These are phyloP conservation scores for Pythium rishiriense DNA, from an alignment of 352 stramenopile genomes.

Conservation along the genomic window DNA sequence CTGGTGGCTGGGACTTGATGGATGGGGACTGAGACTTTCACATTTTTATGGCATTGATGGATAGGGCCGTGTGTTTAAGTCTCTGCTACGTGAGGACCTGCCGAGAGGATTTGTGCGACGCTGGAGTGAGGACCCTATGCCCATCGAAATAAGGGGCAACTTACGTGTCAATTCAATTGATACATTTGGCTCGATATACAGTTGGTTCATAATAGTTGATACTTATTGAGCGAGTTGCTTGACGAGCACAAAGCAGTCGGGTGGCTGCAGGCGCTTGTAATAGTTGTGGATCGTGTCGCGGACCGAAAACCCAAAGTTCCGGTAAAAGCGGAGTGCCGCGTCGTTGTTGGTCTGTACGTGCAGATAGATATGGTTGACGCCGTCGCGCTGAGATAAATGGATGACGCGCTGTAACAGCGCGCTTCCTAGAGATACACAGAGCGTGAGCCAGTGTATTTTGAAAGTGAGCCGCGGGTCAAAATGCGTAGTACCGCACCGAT, in stretches of 20 bases:
- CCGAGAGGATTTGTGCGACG: no score
- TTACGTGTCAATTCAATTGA: no score
- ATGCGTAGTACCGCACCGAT: conserved; percentile 56
- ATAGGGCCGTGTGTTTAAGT: no score
- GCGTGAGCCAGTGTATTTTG: neutral
- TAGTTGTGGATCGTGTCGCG: conserved; percentile 92
- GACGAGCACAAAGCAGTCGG: conserved; percentile 91
- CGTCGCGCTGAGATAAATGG: conserved; percentile 33
- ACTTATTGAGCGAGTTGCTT: conserved; percentile 44
- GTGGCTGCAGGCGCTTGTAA: conserved; percentile 93
- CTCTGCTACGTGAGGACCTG: no score
- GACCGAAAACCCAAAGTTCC: conserved; percentile 82
- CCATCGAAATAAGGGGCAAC: no score
- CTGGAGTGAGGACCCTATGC: no score
- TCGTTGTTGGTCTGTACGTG: conserved; percentile 94
- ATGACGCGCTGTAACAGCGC: conserved; percentile 46
- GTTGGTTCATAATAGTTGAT: no score
- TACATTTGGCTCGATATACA: no score
- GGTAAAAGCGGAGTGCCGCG: conserved; percentile 92
- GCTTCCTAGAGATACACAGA: conserved; percentile 29
- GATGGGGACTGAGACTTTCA: no score
- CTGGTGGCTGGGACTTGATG: no score
- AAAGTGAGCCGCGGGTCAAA: no score
- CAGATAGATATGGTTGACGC: conserved; percentile 72
- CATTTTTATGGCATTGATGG: no score